Conservation (phyloP, 2,329 filamentous ascomycete species). For the Botryotinia calthae region DNA sequence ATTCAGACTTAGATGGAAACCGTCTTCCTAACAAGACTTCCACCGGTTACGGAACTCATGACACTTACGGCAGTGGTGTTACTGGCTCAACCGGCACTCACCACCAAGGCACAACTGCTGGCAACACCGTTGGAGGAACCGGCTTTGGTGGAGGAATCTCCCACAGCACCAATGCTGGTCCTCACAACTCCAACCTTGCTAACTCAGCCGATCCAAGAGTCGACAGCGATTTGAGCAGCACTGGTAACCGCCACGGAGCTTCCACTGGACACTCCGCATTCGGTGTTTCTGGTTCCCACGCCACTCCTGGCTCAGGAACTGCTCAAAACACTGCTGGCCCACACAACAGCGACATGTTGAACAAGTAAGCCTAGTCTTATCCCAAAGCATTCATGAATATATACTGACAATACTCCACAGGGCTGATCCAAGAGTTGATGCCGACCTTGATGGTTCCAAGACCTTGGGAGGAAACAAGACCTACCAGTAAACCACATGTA, state of each 20-base stretch:
- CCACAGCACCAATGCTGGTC: conserved; percentile 40
- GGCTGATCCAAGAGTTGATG: conserved; percentile 53
- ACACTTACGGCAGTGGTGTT: conserved; percentile 16
- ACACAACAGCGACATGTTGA: conserved; percentile 52
- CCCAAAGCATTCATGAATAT: neutral
- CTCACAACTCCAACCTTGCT: conserved; percentile 38
- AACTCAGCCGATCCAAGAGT: conserved; percentile 54
- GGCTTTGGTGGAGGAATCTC: conserved; percentile 31
- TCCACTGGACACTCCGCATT: conserved; percentile 29
- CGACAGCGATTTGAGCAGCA: conserved; percentile 49
- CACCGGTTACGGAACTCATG: conserved; percentile 15
- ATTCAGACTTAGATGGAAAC: conserved; percentile 46
- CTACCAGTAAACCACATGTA: conserved; percentile 34
- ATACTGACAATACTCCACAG: conserved; percentile 38
- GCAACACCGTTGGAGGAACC: conserved; percentile 12
- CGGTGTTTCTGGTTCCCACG: conserved; percentile 38
- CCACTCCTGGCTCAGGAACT: conserved; percentile 36
- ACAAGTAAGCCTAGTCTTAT: conserved; percentile 43
- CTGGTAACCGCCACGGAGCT: conserved; percentile 39
- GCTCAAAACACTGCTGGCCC: conserved; percentile 50
- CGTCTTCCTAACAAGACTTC: conserved; percentile 15
- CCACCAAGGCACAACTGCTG: conserved; percentile 10
- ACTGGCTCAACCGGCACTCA: conserved; percentile 15
- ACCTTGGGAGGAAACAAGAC: conserved; percentile 55
- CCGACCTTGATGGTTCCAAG: conserved; percentile 53